Evolutionary conservation across 202 grass and related monocot genomes (phyloP), one percentile per base, ranked within the genome.

Genomic region (Digitaria exilis): DNA sequence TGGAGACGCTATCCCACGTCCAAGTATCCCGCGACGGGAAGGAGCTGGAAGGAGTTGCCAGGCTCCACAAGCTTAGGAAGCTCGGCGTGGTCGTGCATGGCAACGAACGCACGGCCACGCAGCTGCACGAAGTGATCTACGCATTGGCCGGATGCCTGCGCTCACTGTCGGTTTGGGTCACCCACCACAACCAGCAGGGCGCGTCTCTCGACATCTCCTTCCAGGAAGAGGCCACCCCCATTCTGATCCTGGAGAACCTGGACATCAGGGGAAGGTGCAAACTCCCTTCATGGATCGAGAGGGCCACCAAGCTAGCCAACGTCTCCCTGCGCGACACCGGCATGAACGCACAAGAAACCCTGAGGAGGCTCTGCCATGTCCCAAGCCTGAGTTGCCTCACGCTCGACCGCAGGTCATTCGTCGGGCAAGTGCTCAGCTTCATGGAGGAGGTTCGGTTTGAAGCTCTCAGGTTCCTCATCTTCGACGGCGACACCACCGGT

Each of bases 311-410:
- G 2, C 78, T 81, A 1, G 8, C 16, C 32, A 81, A 71, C 25
- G 14, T 81, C 37, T 70, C 78, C 22, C 78, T 81, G 44, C 35
- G 35, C 4, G 16, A 16, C n/a, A 80, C 34, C 1, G 4, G 3
- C 14, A 1, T 80, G 10, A 5, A 13, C 13, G 44, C 11, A 14
- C 3, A 0, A 12, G 0, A 8, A 0, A 5, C 14, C 4, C 7
- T 80, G 9, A 1, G 0, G 19, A 44, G 0, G 2, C 65, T 80
- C 4, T 49, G 63, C 9, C 29, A 19, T 1, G 31, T 80, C 0
- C 4, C 28, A n/a, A 19, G 32, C 7, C 56, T 80, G 78, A 4
- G 35, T 1, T 80, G n/a, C 24, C 78, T 80, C 62, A 26, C 0
- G 16, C 48, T 68, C 8, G 16, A 1, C 4, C 1, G 16, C 14